A percentile compares a stretch with the other conserved stretches of the same genome.
These are phyloP conservation scores for Lachnellula willkommii DNA, from an alignment of 2,329 filamentous ascomycete species.

Conservation along the genomic window DNA sequence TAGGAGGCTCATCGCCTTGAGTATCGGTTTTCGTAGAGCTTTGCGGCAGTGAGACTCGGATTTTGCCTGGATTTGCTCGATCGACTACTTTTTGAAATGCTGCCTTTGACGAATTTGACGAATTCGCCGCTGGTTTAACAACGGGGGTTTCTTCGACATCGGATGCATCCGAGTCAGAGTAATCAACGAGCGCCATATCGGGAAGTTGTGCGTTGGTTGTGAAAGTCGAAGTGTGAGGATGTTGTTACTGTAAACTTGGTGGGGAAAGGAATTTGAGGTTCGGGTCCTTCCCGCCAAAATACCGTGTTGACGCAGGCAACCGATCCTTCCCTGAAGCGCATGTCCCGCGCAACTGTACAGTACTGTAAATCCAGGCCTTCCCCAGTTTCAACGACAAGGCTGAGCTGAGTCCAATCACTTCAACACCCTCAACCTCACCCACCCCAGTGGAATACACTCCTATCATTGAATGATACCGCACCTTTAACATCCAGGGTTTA, in stretches of 20 bases:
- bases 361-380: constrained; percentile 1
- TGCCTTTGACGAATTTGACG: constrained; percentile 46
- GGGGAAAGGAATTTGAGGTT: constrained; percentile 4
- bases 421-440: not conserved
- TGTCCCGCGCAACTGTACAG: not conserved
- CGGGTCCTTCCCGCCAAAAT: not conserved
- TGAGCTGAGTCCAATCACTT: constrained; percentile 1
- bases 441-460: not conserved
- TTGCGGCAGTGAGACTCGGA: constrained; percentile 70
- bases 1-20: constrained; percentile 51
- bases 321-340: not conserved
- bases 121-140: constrained; percentile 30
- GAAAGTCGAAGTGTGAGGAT: too few relatives aligned
- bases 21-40: constrained; percentile 35
- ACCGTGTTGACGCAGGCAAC: not conserved
- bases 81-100: constrained; percentile 76
- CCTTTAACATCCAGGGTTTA: not conserved
- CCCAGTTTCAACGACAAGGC: constrained; percentile 12
- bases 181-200: constrained; percentile 61
- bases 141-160: constrained; percentile 43
- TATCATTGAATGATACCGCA: not conserved
- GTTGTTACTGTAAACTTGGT: too few relatives aligned
- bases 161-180: constrained; percentile 62
- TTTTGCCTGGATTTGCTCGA: constrained; percentile 74
- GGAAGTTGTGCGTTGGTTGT: constrained; percentile 1